Evolutionary conservation across 2,329 filamentous ascomycete species (phyloP), one percentile per base, ranked within the genome.

Genomic region (Volutella citrinella): DNA sequence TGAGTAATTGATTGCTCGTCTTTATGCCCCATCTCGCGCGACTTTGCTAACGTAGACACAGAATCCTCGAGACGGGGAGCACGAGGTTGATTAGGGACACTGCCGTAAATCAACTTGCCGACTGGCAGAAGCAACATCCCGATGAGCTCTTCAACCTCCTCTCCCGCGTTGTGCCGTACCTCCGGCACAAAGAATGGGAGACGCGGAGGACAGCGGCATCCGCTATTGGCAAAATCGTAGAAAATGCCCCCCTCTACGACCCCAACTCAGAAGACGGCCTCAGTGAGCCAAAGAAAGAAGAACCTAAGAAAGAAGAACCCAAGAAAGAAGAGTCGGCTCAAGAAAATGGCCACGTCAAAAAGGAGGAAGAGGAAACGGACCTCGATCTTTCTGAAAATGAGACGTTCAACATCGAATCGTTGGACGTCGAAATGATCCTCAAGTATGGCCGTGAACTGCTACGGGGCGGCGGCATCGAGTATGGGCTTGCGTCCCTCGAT

Each of bases 101-200:
- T 44, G 94, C 93, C 43, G 93, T 95, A 43, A 89, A 94, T 57
- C 93, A 98, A 66, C 76, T 98, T 45, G 93, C 90, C 43, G 93
- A 98, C 65, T 93, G 95, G 63, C 94, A 98, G 65, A 97, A 96
- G 60, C 87, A 93, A 61, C 93, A 97, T 54, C 93, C 93, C 1
- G 91, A 98, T 65, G 94, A 98, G 62, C 72, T 98, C 2, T 97
- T 97, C 66, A 96, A 97, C 57, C 76, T 98, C 7, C 75, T 98
- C 10, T 91, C 88, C 19, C 78, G 91, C 41, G 90, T 98, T 19
- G 82, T 98, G n/a, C 91, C 93, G 2, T 98, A 96, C 62, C 74
- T 98, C 19, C 81, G 87, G 38, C 91, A 93, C 50, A 95, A 91
- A 60, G 91, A 90, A 57, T 98, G 93, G 93, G 93, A 98, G 57